These are phyloP conservation scores for Pseudoneurospora amorphoporcata DNA, from an alignment of 495 filamentous ascomycete genomes.

Conservation along the genomic window DNA sequence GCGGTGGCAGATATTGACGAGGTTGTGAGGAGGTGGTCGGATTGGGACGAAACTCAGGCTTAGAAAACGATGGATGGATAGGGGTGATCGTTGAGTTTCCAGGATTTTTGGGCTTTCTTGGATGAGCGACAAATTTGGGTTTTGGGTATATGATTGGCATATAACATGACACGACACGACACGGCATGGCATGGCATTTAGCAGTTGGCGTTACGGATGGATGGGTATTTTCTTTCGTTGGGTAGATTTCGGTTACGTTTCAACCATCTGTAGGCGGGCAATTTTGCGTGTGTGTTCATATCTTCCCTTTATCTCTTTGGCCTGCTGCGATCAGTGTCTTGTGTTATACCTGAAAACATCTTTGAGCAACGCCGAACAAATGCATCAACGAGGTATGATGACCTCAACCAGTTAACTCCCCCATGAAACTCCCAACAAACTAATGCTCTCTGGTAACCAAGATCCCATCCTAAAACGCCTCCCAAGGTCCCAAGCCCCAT, in stretches of 20 bases:
- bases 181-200: background rate
- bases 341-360: background rate
- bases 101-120: background rate
- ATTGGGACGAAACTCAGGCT: conserved; percentile 50
- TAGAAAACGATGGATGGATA: background rate
- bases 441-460: background rate
- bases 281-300: background rate
- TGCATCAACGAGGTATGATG: background rate
- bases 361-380: background rate
- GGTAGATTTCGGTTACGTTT: background rate
- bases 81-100: background rate
- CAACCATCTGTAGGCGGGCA: background rate
- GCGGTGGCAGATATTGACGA: conserved; percentile 72
- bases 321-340: background rate
- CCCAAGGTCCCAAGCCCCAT: background rate
- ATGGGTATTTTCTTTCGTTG: background rate
- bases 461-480: background rate
- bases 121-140: background rate
- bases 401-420: background rate
- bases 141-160: background rate
- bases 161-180: background rate
- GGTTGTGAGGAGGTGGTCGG: conserved; percentile 74
- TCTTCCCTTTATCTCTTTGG: background rate
- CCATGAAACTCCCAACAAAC: background rate
- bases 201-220: background rate